phyloP scores from a whole-genome alignment of 108 stramenopile genomes.

The Cyclotella atomus region DNA sequence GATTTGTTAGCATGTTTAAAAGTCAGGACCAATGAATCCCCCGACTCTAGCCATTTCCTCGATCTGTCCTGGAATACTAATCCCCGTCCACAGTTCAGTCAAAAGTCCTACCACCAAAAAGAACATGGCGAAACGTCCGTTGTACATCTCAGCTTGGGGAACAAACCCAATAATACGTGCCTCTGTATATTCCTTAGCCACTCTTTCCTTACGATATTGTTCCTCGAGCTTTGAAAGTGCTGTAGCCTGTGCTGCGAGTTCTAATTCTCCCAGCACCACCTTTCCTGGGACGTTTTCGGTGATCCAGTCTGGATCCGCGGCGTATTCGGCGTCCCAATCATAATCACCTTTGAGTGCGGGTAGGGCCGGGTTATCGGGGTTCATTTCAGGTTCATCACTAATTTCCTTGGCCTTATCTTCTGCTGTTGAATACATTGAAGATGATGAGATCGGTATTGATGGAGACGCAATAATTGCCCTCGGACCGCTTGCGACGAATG shows the following conservation, averaged over 20 bases:
- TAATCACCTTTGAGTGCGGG: slow-evolving; percentile 88
- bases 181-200: slow-evolving; percentile 68
- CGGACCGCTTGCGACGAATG: neutral
- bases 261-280: slow-evolving; percentile 77
- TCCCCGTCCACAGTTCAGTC: slow-evolving; percentile 93
- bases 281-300: slow-evolving; percentile 87
- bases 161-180: slow-evolving; percentile 76
- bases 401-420: slow-evolving; percentile 20
- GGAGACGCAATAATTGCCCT: neutral
- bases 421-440: slow-evolving; percentile 1
- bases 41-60: slow-evolving; percentile 90
- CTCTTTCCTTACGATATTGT: slow-evolving; percentile 67
- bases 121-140: slow-evolving; percentile 94
- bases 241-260: slow-evolving; percentile 83
- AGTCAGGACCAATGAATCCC: slow-evolving; percentile 83
- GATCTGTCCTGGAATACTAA: slow-evolving; percentile 90
- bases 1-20: too few relatives aligned
- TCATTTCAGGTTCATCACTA: slow-evolving; percentile 59
- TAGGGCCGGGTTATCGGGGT: slow-evolving; percentile 75
- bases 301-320: slow-evolving; percentile 84
- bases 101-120: slow-evolving; percentile 90
- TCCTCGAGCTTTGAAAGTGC: slow-evolving; percentile 76
- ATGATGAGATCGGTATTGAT: neutral
- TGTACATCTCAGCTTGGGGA: slow-evolving; percentile 78
- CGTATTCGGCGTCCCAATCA: slow-evolving; percentile 88